phyloP scores from a whole-genome alignment of 1,284 basidiomycete genomes.

The Neotropicomus parvogracilis region DNA sequence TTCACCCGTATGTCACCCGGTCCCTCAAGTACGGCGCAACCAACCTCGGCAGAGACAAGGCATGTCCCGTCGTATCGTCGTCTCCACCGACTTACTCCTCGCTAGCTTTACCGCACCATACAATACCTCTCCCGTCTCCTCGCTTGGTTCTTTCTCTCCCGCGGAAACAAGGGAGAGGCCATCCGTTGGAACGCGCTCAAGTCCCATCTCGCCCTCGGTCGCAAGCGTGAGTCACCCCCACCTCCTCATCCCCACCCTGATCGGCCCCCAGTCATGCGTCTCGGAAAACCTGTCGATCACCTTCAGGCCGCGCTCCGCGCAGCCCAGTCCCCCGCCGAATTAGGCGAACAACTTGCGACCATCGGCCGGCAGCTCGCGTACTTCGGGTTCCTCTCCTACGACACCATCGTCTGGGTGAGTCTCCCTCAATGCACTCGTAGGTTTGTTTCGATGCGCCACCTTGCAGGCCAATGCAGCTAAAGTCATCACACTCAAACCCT shows the following conservation, averaged over 20 bases:
- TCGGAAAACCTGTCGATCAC: conserved; percentile 94
- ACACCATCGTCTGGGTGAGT: conserved; percentile 81
- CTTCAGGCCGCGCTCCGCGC: conserved; percentile 88
- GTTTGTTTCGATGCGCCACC: conserved; percentile 1
- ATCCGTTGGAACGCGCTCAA: conserved; percentile 79
- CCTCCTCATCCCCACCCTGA: conserved; percentile 10
- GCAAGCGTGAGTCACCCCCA: conserved; percentile 61
- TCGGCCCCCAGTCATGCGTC: conserved; percentile 70
- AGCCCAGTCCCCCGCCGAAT: conserved; percentile 53
- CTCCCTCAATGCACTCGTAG: background rate
- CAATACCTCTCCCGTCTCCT: conserved; percentile 93
- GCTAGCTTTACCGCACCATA: conserved; percentile 83
- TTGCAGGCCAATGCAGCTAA: conserved; percentile 64
- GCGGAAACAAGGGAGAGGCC: conserved; percentile 63
- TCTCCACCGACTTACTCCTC: background rate
- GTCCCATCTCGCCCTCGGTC: conserved; percentile 68
- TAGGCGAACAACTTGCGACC: conserved; percentile 76
- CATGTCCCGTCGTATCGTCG: conserved; percentile 24
- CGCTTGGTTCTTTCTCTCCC: conserved; percentile 73
- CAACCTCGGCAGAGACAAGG: conserved; percentile 89
- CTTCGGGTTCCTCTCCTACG: conserved; percentile 84
- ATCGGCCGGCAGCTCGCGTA: conserved; percentile 87
- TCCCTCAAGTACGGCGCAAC: conserved; percentile 75
- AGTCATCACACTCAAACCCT: conserved; percentile 63
- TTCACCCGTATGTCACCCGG: conserved; percentile 80